Evolutionary conservation across 2,329 filamentous ascomycete genomes (phyloP).

Genomic region (Bipolaris bicolor): DNA sequence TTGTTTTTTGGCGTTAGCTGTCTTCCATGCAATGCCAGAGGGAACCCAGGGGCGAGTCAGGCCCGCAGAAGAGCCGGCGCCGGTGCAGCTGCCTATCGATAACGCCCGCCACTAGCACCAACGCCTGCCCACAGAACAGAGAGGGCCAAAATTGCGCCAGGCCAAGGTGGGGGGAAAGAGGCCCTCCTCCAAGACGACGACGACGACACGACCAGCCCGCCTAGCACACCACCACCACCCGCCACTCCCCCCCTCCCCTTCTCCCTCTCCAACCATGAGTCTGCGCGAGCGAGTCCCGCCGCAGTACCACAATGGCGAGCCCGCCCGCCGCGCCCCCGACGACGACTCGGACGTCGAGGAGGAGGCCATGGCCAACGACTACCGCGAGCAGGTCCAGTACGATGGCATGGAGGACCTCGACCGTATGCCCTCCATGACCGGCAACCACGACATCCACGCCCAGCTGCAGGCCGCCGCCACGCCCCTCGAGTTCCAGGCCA

Average conservation of each 20-base stretch:
- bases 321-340: conserved; percentile 53
- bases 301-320: conserved; percentile 51
- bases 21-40: too few species aligned
- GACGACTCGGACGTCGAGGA: conserved; percentile 96
- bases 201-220: conserved; percentile 13
- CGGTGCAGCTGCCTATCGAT: conserved; percentile 21
- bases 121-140: conserved; percentile 24
- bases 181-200: background rate
- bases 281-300: conserved; percentile 23
- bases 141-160: conserved; percentile 24
- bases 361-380: conserved; percentile 93
- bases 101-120: conserved; percentile 21
- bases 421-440: conserved; percentile 65
- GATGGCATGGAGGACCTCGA: conserved; percentile 85
- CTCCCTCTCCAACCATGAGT: conserved; percentile 25
- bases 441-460: conserved; percentile 90
- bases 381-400: conserved; percentile 92
- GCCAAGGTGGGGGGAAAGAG: conserved; percentile 19
- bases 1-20: too few species aligned
- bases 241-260: conserved; percentile 8
- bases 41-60: background rate
- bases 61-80: conserved; percentile 9
- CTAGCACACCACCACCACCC: conserved; percentile 11
- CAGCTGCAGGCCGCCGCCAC: conserved; percentile 90
- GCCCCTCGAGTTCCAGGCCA: conserved; percentile 93